A percentile compares a stretch with the other conserved stretches of the same genome.
phyloP scores from a whole-genome alignment of 2,329 filamentous ascomycete genomes.

The Aspergillus sp. region DNA sequence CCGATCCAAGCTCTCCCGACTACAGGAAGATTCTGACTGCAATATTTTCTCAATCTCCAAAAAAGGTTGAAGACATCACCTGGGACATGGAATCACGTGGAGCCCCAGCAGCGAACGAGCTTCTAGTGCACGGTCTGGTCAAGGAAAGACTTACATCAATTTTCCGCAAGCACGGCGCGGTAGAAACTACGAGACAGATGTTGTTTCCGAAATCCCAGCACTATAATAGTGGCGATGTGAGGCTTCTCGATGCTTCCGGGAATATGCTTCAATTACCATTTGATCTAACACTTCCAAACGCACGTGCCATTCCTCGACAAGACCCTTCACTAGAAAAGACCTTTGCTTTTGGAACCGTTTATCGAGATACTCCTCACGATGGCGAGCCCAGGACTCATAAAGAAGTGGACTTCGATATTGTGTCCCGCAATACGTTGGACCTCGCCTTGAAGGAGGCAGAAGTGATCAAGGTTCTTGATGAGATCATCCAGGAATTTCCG shows the following conservation, averaged over 20 bases:
- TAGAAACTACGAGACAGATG: constrained; percentile 72
- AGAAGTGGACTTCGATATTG: constrained; percentile 94
- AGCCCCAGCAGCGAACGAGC: constrained; percentile 48
- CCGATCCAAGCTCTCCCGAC: constrained; percentile 80
- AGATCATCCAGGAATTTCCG: constrained; percentile 80
- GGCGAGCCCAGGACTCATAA: constrained; percentile 79
- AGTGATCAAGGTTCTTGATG: constrained; percentile 89
- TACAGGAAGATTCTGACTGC: constrained; percentile 87
- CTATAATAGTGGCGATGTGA: constrained; percentile 73
- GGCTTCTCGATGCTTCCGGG: constrained; percentile 77
- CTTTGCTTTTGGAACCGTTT: constrained; percentile 85
- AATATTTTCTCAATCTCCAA: constrained; percentile 73
- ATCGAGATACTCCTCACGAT: constrained; percentile 73
- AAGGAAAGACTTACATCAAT: constrained; percentile 73
- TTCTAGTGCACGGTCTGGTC: constrained; percentile 71
- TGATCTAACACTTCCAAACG: constrained; percentile 86
- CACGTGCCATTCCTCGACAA: constrained; percentile 72
- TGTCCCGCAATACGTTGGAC: constrained; percentile 79
- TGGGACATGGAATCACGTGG: constrained; percentile 69
- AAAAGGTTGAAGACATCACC: constrained; percentile 76
- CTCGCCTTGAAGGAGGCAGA: constrained; percentile 89
- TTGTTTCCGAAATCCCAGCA: constrained; percentile 81
- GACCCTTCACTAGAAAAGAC: constrained; percentile 68
- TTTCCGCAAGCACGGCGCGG: constrained; percentile 84
- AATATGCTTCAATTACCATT: constrained; percentile 93